phyloP scores from a whole-genome alignment of 2,329 filamentous ascomycete genomes.

The Penicillium olsonii region DNA sequence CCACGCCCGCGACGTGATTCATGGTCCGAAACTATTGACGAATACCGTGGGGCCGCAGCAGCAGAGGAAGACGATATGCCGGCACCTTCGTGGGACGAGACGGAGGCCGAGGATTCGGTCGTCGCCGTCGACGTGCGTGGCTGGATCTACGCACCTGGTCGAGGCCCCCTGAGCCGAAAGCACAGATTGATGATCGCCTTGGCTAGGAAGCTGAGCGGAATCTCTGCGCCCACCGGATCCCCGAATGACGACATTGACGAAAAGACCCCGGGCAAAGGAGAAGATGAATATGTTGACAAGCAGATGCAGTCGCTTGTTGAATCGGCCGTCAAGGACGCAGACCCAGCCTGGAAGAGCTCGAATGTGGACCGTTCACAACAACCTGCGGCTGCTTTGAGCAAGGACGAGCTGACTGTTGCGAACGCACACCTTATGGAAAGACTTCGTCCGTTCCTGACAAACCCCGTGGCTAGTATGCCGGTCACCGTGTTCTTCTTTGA shows the following conservation, averaged over 20 bases:
- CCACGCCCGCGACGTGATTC: slow-evolving; percentile 31
- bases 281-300: slow-evolving; percentile 68
- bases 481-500: slow-evolving; percentile 97
- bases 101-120: slow-evolving; percentile 79
- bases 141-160: slow-evolving; percentile 89
- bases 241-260: slow-evolving; percentile 36
- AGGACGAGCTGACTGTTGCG: slow-evolving; percentile 73
- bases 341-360: slow-evolving; percentile 69
- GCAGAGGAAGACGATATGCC: slow-evolving; percentile 63
- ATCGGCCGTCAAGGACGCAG: slow-evolving; percentile 70
- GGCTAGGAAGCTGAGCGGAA: slow-evolving; percentile 82
- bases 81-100: slow-evolving; percentile 74
- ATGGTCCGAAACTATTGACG: slow-evolving; percentile 35
- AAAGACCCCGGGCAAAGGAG: slow-evolving; percentile 45
- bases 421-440: slow-evolving; percentile 87
- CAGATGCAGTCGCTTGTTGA: slow-evolving; percentile 77
- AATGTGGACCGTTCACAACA: slow-evolving; percentile 42
- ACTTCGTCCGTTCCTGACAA: slow-evolving; percentile 85
- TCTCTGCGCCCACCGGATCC: slow-evolving; percentile 64
- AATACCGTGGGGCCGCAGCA: slow-evolving; percentile 39
- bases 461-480: slow-evolving; percentile 72
- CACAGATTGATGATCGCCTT: slow-evolving; percentile 85
- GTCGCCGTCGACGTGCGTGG: slow-evolving; percentile 94
- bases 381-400: slow-evolving; percentile 55
- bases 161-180: slow-evolving; percentile 79